A percentile compares a stretch with the other conserved stretches of the same genome.
Conservation (phyloP, 805 yeast species). For the Starmerella bombicola region DNA sequence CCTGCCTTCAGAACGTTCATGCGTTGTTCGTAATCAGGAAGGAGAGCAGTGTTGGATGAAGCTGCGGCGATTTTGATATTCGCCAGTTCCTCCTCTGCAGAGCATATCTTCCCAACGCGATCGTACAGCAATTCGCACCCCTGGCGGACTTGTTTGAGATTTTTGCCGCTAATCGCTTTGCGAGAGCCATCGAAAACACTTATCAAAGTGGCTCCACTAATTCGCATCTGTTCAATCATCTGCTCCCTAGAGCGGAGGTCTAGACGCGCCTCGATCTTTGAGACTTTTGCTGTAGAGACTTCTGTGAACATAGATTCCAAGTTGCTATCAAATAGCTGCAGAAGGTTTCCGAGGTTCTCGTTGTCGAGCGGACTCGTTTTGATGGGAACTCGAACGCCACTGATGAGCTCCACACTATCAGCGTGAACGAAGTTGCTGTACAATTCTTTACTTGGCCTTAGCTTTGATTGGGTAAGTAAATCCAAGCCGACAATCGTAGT, state of each 20-base stretch:
- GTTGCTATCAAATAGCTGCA: background rate
- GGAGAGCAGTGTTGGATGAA: constrained; percentile 74
- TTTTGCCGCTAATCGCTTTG: background rate
- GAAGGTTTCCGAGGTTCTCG: background rate
- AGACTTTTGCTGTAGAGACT: background rate
- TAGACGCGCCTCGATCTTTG: constrained; percentile 3
- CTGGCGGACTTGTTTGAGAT: background rate
- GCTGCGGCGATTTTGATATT: constrained; percentile 41
- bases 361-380: background rate
- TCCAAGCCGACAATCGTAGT: background rate
- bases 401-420: background rate
- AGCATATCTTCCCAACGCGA: background rate
- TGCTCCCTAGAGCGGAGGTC: constrained; percentile 1
- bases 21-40: constrained; percentile 91
- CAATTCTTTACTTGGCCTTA: background rate
- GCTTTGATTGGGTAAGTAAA: background rate
- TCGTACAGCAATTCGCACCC: background rate
- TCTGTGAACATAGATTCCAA: constrained; percentile 1
- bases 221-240: background rate
- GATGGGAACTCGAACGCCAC: background rate
- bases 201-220: background rate
- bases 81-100: constrained; percentile 5
- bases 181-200: background rate
- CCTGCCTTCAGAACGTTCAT: constrained; percentile 62
- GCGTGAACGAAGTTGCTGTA: background rate